A percentile compares a stretch with the other conserved stretches of the same genome.
These are phyloP conservation scores for Lasiosphaeris hirsuta DNA, from an alignment of 495 filamentous ascomycete genomes.

Conservation along the genomic window DNA sequence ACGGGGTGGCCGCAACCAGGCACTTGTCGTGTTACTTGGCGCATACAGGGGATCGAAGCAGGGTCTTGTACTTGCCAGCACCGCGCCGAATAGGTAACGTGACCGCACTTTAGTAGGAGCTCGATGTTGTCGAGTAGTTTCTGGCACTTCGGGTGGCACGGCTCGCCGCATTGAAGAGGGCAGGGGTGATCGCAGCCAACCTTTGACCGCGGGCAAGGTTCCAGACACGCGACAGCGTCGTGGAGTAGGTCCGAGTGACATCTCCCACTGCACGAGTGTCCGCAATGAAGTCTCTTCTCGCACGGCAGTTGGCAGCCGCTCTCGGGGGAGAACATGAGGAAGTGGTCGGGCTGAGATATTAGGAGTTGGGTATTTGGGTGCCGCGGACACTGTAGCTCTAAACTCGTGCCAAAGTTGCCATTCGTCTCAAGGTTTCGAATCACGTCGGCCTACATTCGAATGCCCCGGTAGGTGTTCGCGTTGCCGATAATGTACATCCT, in stretches of 20 bases:
- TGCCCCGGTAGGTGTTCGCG: constrained; percentile 48
- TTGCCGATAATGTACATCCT: constrained; percentile 88
- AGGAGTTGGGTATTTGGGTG: constrained; percentile 59
- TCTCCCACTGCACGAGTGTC: constrained; percentile 64
- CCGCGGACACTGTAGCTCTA: constrained; percentile 64
- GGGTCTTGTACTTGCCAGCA: constrained; percentile 45
- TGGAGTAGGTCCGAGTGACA: constrained; percentile 71
- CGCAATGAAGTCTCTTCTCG: constrained; percentile 58
- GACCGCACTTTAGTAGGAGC: constrained; percentile 56
- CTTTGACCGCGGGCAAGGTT: constrained; percentile 56
- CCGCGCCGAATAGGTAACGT: constrained; percentile 41
- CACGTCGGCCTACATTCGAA: constrained; percentile 71
- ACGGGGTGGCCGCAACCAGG: constrained; percentile 55
- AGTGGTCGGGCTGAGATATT: constrained; percentile 61
- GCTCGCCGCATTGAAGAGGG: constrained; percentile 56
- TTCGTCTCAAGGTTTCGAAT: constrained; percentile 47
- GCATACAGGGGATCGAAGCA: constrained; percentile 27
- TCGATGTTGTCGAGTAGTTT: constrained; percentile 18
- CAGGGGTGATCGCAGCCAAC: constrained; percentile 62
- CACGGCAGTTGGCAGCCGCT: constrained; percentile 67
- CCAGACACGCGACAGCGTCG: constrained; percentile 56
- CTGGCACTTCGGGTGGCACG: constrained; percentile 21
- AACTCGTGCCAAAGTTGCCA: constrained; percentile 45
- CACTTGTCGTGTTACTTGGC: constrained; percentile 40
- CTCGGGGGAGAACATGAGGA: constrained; percentile 60